A percentile compares a stretch with the other conserved stretches of the same genome.
Conservation (phyloP, 1,139 yeast genomes). For the Pichia inconspicua region DNA sequence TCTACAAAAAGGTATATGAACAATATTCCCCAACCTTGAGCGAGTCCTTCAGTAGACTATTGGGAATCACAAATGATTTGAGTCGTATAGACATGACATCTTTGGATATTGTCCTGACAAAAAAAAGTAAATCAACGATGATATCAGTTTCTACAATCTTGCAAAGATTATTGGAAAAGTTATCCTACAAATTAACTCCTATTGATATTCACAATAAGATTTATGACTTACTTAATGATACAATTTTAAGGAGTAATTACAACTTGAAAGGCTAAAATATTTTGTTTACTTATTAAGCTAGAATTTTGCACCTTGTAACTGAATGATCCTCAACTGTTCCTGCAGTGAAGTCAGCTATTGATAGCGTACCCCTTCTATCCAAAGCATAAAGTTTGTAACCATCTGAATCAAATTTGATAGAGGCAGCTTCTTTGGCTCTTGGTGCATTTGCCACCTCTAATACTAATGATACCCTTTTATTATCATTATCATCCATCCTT, state of each 20-base stretch:
- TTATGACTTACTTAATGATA: conserved; percentile 43
- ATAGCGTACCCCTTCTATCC: conserved; percentile 73
- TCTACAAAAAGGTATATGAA: conserved; percentile 18
- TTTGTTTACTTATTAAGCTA: conserved; percentile 22
- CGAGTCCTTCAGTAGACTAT: conserved; percentile 6
- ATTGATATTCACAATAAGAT: conserved; percentile 39
- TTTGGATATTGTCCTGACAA: conserved; percentile 6
- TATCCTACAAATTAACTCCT: conserved; percentile 4
- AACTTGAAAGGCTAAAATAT: conserved; percentile 10
- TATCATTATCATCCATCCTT: conserved; percentile 41
- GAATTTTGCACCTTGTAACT: conserved; percentile 65
- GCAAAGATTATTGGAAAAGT: neutral
- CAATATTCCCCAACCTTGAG: conserved; percentile 11
- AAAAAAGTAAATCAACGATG: conserved; percentile 8
- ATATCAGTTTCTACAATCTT: neutral
- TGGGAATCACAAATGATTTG: conserved; percentile 8
- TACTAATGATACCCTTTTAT: conserved; percentile 56
- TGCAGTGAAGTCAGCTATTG: conserved; percentile 80
- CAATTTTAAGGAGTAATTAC: conserved; percentile 14
- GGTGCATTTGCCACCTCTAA: conserved; percentile 75
- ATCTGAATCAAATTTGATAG: conserved; percentile 64
- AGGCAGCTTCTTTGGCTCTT: conserved; percentile 63
- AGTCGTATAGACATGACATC: conserved; percentile 20
- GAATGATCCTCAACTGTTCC: conserved; percentile 75
- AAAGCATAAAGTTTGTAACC: conserved; percentile 73